Percentiles rank a stretch among this genome's conserved stretches.
Evolutionary conservation across 1,139 yeast species (phyloP).

Genomic region (Meyerozyma elateridarum): DNA sequence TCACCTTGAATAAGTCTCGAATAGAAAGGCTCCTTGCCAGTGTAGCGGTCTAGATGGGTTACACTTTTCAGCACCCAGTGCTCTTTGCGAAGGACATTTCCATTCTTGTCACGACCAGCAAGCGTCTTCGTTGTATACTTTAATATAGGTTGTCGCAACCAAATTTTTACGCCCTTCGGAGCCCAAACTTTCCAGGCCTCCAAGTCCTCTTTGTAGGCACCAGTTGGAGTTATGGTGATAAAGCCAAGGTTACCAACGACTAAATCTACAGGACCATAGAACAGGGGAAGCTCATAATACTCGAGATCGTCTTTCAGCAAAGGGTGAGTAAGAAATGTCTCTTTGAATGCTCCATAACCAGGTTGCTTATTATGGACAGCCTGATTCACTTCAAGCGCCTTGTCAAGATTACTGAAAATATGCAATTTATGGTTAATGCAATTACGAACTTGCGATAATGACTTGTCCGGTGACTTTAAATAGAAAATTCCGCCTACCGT

Average conservation of each 20-base stretch:
- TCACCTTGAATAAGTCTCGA: conserved; percentile 20
- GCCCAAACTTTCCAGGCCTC: conserved; percentile 28
- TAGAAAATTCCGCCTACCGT: conserved; percentile 62
- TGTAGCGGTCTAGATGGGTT: conserved; percentile 22
- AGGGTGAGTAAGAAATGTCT: conserved; percentile 28
- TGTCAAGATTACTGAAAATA: conserved; percentile 24
- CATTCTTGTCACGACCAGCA: conserved; percentile 34
- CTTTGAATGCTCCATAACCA: conserved; percentile 16
- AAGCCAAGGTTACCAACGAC: conserved; percentile 69
- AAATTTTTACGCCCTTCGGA: conserved; percentile 27
- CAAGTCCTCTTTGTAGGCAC: conserved; percentile 30
- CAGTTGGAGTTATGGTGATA: conserved; percentile 60
- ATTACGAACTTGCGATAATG: conserved; percentile 42
- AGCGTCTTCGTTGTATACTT: conserved; percentile 29
- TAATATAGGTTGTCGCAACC: conserved; percentile 35
- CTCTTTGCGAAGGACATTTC: conserved; percentile 26
- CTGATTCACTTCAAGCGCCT: conserved; percentile 20
- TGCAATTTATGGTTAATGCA: conserved; percentile 28
- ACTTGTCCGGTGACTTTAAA: conserved; percentile 32
- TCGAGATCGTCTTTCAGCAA: conserved; percentile 28
- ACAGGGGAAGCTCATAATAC: conserved; percentile 60
- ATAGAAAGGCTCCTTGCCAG: conserved; percentile 22
- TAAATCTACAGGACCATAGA: conserved; percentile 60
- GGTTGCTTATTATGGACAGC: conserved; percentile 11
- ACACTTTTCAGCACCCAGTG: conserved; percentile 25